A percentile compares a stretch with the other conserved stretches of the same genome.
Evolutionary conservation across 768 basidiomycete genomes (phyloP).

Genomic region (Kwoniella heveanensis): DNA sequence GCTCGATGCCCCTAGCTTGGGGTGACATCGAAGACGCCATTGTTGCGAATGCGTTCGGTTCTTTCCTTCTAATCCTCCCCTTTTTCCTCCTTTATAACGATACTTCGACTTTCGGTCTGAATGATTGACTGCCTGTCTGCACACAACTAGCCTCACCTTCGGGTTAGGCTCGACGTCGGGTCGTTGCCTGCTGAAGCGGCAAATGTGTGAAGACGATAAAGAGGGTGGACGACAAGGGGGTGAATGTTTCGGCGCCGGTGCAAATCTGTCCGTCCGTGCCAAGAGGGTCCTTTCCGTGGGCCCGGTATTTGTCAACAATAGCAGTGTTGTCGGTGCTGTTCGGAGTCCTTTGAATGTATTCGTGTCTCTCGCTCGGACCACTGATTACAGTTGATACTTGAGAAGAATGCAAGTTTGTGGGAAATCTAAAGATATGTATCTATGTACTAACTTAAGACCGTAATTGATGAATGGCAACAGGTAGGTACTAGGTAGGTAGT

Average conservation of each 20-base stretch:
- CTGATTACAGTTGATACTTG: too few species aligned
- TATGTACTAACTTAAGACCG: too few species aligned
- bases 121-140: too few species aligned
- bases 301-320: too few species aligned
- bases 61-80: neutral
- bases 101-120: neutral
- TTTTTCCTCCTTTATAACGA: neutral
- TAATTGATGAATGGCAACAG: neutral
- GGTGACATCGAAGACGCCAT: slow-evolving; percentile 22
- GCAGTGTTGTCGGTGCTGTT: neutral
- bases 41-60: neutral
- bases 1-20: slow-evolving; percentile 12
- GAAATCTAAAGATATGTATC: too few species aligned
- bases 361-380: too few species aligned
- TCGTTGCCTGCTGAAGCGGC: neutral
- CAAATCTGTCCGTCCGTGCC: neutral
- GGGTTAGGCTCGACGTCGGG: too few species aligned
- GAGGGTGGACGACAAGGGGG: neutral
- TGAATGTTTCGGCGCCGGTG: neutral
- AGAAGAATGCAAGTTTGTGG: too few species aligned
- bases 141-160: too few species aligned
- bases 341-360: neutral
- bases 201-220: too few species aligned
- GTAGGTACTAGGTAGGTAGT: neutral
- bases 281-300: neutral